Conservation (phyloP, 2,329 filamentous ascomycete species). For the Aspergillus tamarii region DNA sequence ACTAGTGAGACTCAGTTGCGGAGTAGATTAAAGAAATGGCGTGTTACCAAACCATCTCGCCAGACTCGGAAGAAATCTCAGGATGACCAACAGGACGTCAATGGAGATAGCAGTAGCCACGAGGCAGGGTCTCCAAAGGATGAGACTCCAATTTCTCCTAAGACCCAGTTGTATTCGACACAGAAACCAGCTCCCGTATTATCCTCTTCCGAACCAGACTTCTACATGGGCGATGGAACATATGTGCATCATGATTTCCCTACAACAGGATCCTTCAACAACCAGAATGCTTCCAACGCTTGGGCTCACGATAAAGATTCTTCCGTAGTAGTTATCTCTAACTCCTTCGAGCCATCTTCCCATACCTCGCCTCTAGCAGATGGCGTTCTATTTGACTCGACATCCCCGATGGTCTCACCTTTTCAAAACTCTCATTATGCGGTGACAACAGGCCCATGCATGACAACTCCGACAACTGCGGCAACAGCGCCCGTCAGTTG, state of each 20-base stretch:
- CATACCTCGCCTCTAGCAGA: conserved; percentile 31
- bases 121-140: conserved; percentile 23
- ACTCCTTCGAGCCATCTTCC: conserved; percentile 29
- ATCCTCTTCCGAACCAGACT: conserved; percentile 18
- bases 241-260: conserved; percentile 18
- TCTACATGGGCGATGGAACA: conserved; percentile 21
- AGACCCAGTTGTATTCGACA: conserved; percentile 12
- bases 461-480: conserved; percentile 32
- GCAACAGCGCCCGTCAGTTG: conserved; percentile 27
- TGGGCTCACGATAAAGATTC: conserved; percentile 28
- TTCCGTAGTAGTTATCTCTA: conserved; percentile 21
- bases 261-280: conserved; percentile 14
- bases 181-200: conserved; percentile 12
- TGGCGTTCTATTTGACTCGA: conserved; percentile 30
- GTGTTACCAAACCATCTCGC: conserved; percentile 49
- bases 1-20: conserved; percentile 48
- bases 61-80: conserved; percentile 46
- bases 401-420: conserved; percentile 28
- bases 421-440: conserved; percentile 30
- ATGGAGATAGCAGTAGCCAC: conserved; percentile 25
- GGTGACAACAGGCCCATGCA: conserved; percentile 30
- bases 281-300: conserved; percentile 17
- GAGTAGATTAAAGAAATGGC: conserved; percentile 50
- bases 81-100: conserved; percentile 20
- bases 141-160: conserved; percentile 18